phyloP scores from a whole-genome alignment of 805 yeast genomes.

The Candida glaebosa region DNA sequence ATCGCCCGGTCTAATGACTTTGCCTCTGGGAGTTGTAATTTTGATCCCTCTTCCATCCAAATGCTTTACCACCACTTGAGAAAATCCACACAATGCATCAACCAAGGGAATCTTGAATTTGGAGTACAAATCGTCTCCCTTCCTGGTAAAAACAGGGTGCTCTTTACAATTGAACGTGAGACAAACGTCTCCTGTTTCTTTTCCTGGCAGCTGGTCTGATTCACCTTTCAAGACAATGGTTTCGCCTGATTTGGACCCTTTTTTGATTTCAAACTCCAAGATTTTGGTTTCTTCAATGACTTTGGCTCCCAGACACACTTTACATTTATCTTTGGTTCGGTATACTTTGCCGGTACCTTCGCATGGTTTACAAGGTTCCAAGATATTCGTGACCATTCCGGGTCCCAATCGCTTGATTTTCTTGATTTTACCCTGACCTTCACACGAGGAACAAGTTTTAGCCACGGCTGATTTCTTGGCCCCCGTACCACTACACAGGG shows the following conservation, averaged over 20 bases:
- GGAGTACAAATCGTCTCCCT: conserved; percentile 63
- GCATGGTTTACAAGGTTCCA: conserved; percentile 64
- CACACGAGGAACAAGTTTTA: conserved; percentile 61
- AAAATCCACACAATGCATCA: conserved; percentile 85
- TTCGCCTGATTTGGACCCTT: conserved; percentile 67
- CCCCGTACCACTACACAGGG: conserved; percentile 73
- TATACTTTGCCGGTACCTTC: conserved; percentile 63
- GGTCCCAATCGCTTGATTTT: conserved; percentile 66
- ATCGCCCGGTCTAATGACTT: conserved; percentile 78
- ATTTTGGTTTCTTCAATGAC: conserved; percentile 62
- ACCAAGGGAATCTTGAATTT: conserved; percentile 59
- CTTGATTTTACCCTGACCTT: conserved; percentile 64
- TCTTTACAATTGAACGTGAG: conserved; percentile 53
- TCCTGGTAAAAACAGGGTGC: conserved; percentile 50
- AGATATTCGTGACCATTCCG: conserved; percentile 66
- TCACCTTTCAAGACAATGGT: conserved; percentile 58
- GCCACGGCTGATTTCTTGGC: conserved; percentile 56
- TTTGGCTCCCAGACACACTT: conserved; percentile 66
- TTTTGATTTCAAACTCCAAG: conserved; percentile 70
- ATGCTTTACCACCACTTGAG: conserved; percentile 60
- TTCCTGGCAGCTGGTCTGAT: conserved; percentile 76
- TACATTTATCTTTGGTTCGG: conserved; percentile 70
- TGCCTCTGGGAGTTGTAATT: conserved; percentile 68
- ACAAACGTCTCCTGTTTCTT: conserved; percentile 73
- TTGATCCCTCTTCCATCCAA: conserved; percentile 75